Conservation (phyloP, 345 rosid genomes). For the Fremontodendron californicum region DNA sequence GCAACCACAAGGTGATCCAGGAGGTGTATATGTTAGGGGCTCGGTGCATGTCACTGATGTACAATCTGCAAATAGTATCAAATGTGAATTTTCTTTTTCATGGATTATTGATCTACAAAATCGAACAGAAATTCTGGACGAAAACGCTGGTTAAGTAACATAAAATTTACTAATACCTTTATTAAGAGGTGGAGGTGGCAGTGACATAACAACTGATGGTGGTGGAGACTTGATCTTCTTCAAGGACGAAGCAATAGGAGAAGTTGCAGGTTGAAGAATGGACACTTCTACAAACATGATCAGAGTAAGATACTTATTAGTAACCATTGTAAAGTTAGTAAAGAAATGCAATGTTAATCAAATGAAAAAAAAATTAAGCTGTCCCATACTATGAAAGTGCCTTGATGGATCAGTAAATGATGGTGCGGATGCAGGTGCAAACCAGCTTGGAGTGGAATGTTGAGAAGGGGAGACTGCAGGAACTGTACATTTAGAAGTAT, state of each 20-base stretch:
- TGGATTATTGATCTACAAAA: background rate
- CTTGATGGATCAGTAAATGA: constrained; percentile 21
- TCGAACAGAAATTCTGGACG: background rate
- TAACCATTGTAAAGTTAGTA: constrained; percentile 2
- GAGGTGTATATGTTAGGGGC: constrained; percentile 57
- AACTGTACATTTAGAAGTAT: constrained; percentile 23
- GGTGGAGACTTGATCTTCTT: constrained; percentile 43
- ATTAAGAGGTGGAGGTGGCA: constrained; percentile 72
- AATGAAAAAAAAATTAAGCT: constrained; percentile 4
- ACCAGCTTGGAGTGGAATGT: constrained; percentile 31
- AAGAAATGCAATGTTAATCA: constrained; percentile 8
- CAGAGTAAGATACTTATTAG: constrained; percentile 4
- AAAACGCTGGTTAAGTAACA: background rate
- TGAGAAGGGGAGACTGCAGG: constrained; percentile 29
- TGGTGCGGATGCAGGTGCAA: constrained; percentile 34
- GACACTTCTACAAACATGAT: constrained; percentile 24
- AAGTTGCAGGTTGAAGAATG: constrained; percentile 36
- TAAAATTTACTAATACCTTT: constrained; percentile 29
- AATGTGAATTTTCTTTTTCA: background rate
- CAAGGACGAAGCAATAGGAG: constrained; percentile 37
- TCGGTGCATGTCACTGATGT: constrained; percentile 43
- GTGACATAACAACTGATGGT: constrained; percentile 32
- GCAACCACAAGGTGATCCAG: constrained; percentile 57
- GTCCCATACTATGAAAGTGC: constrained; percentile 32
- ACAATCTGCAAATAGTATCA: constrained; percentile 43